Percentiles rank a stretch among this genome's conserved stretches.
phyloP scores from a whole-genome alignment of 208 protist genomes.

The Sergeia podlipaevii region DNA sequence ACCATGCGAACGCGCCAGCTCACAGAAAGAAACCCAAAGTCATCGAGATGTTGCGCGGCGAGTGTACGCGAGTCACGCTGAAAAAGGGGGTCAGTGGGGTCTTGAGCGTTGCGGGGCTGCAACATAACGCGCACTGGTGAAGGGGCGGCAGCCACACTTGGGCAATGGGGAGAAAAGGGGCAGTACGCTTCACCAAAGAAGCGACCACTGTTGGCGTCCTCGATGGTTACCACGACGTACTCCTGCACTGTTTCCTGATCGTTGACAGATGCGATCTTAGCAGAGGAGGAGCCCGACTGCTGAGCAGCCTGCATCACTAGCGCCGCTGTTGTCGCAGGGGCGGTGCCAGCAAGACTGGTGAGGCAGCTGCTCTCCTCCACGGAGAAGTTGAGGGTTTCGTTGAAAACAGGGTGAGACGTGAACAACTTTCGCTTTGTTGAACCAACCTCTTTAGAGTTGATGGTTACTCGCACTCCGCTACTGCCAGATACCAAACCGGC shows the following conservation, averaged over 20 bases:
- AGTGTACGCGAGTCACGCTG: conserved; percentile 49
- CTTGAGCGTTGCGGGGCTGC: conserved; percentile 61
- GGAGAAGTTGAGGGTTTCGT: conserved; percentile 42
- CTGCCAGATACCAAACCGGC: not conserved
- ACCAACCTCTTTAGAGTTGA: conserved; percentile 36
- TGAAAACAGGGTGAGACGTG: conserved; percentile 43
- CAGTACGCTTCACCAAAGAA: conserved; percentile 67
- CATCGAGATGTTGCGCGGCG: conserved; percentile 44
- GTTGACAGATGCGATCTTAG: not conserved
- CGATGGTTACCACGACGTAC: conserved; percentile 31
- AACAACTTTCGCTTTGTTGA: conserved; percentile 37
- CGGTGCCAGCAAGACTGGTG: conserved; percentile 22
- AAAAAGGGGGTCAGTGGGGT: conserved; percentile 55
- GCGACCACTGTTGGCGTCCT: conserved; percentile 15
- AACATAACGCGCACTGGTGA: conserved; percentile 70
- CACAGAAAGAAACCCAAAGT: conserved; percentile 79
- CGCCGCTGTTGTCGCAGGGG: not conserved
- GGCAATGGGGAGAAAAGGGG: conserved; percentile 69
- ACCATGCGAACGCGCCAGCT: conserved; percentile 63
- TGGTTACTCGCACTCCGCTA: conserved; percentile 13
- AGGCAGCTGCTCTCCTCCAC: conserved; percentile 33
- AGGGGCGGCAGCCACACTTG: conserved; percentile 19
- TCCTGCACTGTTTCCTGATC: conserved; percentile 14
- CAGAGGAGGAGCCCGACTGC: not conserved
- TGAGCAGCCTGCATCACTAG: too few species aligned